phyloP scores from a whole-genome alignment of 495 filamentous ascomycete species.

The Evansstolkia leycettana region DNA sequence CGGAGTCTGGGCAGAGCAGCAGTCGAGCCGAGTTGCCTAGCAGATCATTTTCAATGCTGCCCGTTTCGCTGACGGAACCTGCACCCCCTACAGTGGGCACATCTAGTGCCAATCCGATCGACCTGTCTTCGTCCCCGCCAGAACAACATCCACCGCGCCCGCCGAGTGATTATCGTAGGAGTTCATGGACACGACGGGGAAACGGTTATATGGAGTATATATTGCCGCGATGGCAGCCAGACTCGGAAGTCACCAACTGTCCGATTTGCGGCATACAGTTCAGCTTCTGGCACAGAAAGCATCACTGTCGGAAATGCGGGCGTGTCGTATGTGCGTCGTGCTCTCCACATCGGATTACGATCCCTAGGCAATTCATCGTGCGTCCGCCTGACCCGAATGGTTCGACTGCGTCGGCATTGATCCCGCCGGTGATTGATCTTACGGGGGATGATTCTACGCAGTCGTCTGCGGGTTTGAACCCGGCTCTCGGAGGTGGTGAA shows the following conservation, averaged over 20 bases:
- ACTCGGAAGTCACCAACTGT: slow-evolving; percentile 63
- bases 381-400: slow-evolving; percentile 49
- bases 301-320: slow-evolving; percentile 95
- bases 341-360: slow-evolving; percentile 90
- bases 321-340: slow-evolving; percentile 84
- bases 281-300: slow-evolving; percentile 78
- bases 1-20: slow-evolving; percentile 1
- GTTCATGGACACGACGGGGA: neutral
- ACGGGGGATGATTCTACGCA: slow-evolving; percentile 22
- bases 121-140: slow-evolving; percentile 23
- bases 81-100: slow-evolving; percentile 11
- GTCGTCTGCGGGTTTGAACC: slow-evolving; percentile 24
- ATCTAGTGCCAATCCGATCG: slow-evolving; percentile 24
- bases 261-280: slow-evolving; percentile 72
- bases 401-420: slow-evolving; percentile 10
- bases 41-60: slow-evolving; percentile 9
- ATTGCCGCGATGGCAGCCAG: slow-evolving; percentile 76
- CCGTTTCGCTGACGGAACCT: slow-evolving; percentile 10
- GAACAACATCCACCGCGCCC: neutral
- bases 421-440: slow-evolving; percentile 24
- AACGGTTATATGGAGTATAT: slow-evolving; percentile 16
- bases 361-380: slow-evolving; percentile 87
- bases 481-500: slow-evolving; percentile 62
- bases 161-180: neutral
- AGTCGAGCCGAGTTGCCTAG: slow-evolving; percentile 10